These are phyloP conservation scores for Boletus vinaceobasis DNA, from an alignment of 768 basidiomycete species.

Conservation along the genomic window DNA sequence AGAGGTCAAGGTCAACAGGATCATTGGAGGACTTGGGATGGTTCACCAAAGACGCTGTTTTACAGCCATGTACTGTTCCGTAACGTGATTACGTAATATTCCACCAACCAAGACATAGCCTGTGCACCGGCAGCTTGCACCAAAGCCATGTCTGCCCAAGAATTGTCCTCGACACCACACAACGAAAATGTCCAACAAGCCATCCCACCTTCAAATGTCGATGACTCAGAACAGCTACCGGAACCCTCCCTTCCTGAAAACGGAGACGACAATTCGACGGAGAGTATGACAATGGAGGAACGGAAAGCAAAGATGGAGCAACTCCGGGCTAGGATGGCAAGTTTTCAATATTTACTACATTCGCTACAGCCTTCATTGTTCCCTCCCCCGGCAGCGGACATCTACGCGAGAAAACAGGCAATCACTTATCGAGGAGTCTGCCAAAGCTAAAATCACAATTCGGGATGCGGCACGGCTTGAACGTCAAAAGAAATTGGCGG, in stretches of 20 bases:
- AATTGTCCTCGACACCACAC: slow-evolving; percentile 2
- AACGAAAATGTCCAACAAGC: background rate
- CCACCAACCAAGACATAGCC: background rate
- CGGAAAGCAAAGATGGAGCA: slow-evolving; percentile 74
- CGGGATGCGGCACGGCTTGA: slow-evolving; percentile 84
- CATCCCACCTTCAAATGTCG: slow-evolving; percentile 10
- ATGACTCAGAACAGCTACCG: slow-evolving; percentile 28
- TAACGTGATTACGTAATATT: slow-evolving; percentile 17
- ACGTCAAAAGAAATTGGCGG: slow-evolving; percentile 86
- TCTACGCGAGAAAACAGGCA: slow-evolving; percentile 82
- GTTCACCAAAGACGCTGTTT: slow-evolving; percentile 35
- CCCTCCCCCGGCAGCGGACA: slow-evolving; percentile 48
- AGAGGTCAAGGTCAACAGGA: slow-evolving; percentile 6
- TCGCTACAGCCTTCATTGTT: background rate
- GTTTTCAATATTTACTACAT: background rate
- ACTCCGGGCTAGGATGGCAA: slow-evolving; percentile 76
- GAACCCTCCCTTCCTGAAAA: slow-evolving; percentile 18
- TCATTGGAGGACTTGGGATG: slow-evolving; percentile 33
- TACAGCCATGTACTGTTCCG: no score
- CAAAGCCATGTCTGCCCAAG: slow-evolving; percentile 11
- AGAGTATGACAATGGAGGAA: slow-evolving; percentile 56
- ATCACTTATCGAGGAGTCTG: slow-evolving; percentile 81
- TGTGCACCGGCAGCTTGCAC: background rate
- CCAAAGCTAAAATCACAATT: slow-evolving; percentile 70
- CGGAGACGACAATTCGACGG: slow-evolving; percentile 16